phyloP scores from a whole-genome alignment of 768 basidiomycete species.

The Termitomyces heimii region DNA sequence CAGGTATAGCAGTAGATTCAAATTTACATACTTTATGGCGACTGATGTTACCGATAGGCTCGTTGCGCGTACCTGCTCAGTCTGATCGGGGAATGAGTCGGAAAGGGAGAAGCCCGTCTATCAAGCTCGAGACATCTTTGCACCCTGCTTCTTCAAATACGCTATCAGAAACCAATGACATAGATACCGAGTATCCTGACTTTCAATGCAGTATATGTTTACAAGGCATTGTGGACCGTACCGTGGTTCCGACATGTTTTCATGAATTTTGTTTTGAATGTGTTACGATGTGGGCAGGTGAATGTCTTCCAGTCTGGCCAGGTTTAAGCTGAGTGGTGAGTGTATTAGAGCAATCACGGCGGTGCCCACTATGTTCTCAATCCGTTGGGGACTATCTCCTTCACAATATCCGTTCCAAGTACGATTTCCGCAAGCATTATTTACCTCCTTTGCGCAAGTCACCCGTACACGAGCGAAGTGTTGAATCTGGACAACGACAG shows the following conservation, averaged over 20 bases:
- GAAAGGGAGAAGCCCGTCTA: slow-evolving; percentile 21
- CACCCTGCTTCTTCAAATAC: slow-evolving; percentile 7
- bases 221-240: slow-evolving; percentile 68
- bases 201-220: slow-evolving; percentile 86
- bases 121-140: slow-evolving; percentile 24
- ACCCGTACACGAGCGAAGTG: slow-evolving; percentile 12
- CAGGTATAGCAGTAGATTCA: not conserved
- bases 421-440: slow-evolving; percentile 79
- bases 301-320: slow-evolving; percentile 15
- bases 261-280: slow-evolving; percentile 96
- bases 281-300: slow-evolving; percentile 80
- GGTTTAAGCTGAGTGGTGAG: not conserved
- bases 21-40: not conserved
- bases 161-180: not conserved
- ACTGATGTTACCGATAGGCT: not conserved
- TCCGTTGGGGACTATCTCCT: slow-evolving; percentile 69
- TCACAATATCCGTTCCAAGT: slow-evolving; percentile 70
- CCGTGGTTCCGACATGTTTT: slow-evolving; percentile 78
- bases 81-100: slow-evolving; percentile 6
- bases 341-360: slow-evolving; percentile 61
- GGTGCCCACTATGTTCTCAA: slow-evolving; percentile 73
- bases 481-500: slow-evolving; percentile 25
- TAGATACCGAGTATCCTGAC: slow-evolving; percentile 29
- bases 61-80: not conserved
- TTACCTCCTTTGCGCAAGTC: slow-evolving; percentile 57